A percentile compares a stretch with the other conserved stretches of the same genome.
Conservation (phyloP, 2,329 filamentous ascomycete genomes). For the Colletotrichum horii region DNA sequence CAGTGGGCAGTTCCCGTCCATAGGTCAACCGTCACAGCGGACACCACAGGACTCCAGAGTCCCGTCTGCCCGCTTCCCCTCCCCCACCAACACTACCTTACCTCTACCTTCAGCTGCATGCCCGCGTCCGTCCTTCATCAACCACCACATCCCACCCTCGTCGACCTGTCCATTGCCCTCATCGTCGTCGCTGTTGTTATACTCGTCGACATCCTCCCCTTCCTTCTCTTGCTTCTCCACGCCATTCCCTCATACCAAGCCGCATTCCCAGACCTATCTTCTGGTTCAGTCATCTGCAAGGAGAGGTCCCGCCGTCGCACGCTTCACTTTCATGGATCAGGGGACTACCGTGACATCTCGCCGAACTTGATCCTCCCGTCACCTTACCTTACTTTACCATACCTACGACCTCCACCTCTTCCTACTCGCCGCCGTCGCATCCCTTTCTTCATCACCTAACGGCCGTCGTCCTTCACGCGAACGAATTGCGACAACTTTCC, state of each 20-base stretch:
- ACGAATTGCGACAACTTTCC: background rate
- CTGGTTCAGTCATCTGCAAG: background rate
- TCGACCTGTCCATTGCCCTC: background rate
- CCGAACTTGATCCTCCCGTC: background rate
- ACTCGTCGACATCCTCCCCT: background rate
- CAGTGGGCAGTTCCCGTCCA: background rate
- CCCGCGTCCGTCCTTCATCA: background rate
- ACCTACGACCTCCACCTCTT: background rate
- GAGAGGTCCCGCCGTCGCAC: background rate
- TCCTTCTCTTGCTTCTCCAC: background rate
- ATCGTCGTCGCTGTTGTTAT: background rate
- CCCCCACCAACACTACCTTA: background rate
- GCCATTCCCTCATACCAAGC: background rate
- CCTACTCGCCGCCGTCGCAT: background rate
- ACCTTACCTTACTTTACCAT: background rate
- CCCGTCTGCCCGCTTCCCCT: background rate
- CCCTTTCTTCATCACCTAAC: background rate
- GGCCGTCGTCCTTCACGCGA: background rate
- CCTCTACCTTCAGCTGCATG: background rate
- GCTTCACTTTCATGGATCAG: slow-evolving; percentile 12
- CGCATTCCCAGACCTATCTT: background rate
- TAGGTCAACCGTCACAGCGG: background rate
- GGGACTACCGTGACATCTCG: background rate
- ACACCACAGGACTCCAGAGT: background rate
- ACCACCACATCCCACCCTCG: background rate